phyloP scores from a whole-genome alignment of 768 basidiomycete genomes.

The Suillus bovinus region DNA sequence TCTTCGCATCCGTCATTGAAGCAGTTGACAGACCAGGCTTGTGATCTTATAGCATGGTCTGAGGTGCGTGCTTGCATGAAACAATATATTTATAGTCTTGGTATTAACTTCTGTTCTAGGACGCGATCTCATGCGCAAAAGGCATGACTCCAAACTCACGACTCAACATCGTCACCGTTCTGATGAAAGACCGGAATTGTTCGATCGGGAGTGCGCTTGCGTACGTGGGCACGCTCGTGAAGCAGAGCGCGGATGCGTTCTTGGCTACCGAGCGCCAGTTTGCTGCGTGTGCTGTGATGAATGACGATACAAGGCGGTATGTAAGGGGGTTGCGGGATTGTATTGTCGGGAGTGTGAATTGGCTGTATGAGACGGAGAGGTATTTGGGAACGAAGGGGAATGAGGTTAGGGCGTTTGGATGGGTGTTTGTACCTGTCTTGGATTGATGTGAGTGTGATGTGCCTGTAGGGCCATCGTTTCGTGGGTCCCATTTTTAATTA shows the following conservation, averaged over 20 bases:
- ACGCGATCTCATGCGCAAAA: slow-evolving; percentile 55
- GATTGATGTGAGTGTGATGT: no score
- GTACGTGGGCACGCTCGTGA: slow-evolving; percentile 24
- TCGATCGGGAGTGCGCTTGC: slow-evolving; percentile 48
- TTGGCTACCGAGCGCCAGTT: slow-evolving; percentile 25
- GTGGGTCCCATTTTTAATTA: no score
- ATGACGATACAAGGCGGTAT: slow-evolving; percentile 37
- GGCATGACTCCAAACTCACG: slow-evolving; percentile 37
- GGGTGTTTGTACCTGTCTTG: slow-evolving; percentile 50
- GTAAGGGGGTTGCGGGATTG: slow-evolving; percentile 55
- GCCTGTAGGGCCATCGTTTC: no score
- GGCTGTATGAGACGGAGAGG: slow-evolving; percentile 63
- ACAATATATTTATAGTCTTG: neutral
- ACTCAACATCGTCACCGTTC: slow-evolving; percentile 51
- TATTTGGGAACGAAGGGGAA: slow-evolving; percentile 59
- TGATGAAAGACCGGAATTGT: slow-evolving; percentile 44
- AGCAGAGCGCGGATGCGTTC: slow-evolving; percentile 31
- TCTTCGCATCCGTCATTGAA: slow-evolving; percentile 28
- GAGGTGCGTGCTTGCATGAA: slow-evolving; percentile 38
- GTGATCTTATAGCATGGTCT: slow-evolving; percentile 54
- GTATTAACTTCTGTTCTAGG: slow-evolving; percentile 37
- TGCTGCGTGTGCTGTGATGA: slow-evolving; percentile 13
- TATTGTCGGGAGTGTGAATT: slow-evolving; percentile 59
- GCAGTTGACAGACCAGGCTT: slow-evolving; percentile 40
- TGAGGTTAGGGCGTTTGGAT: slow-evolving; percentile 60